These are phyloP conservation scores for Suhomyces bolitotheri DNA, from an alignment of 1,139 yeast genomes.

Conservation along the genomic window DNA sequence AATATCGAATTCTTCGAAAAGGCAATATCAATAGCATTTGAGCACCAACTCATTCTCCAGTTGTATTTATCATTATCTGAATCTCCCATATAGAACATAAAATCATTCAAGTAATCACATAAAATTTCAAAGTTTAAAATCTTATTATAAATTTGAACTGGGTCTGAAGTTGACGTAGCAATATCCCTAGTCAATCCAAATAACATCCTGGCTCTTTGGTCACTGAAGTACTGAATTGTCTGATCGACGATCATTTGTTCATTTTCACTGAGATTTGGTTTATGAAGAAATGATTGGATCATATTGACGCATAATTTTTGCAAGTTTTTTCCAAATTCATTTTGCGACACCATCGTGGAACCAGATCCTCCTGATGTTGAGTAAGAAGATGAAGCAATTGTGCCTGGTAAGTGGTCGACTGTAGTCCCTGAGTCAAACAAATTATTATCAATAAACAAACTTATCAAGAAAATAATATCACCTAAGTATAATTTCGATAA, in stretches of 20 bases:
- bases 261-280: constrained; percentile 48
- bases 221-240: constrained; percentile 61
- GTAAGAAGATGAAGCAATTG: neutral
- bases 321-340: constrained; percentile 56
- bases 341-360: neutral
- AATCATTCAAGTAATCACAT: constrained; percentile 59
- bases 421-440: constrained; percentile 44
- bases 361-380: neutral
- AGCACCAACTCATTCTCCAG: constrained; percentile 73
- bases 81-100: constrained; percentile 48
- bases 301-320: constrained; percentile 68
- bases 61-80: constrained; percentile 50
- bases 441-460: constrained; percentile 73
- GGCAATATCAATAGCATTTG: constrained; percentile 66
- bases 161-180: constrained; percentile 29
- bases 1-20: constrained; percentile 60
- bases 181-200: constrained; percentile 77
- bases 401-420: neutral
- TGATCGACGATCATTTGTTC: constrained; percentile 49
- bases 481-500: constrained; percentile 69
- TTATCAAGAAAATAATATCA: constrained; percentile 68
- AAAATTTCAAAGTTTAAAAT: constrained; percentile 61
- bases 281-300: constrained; percentile 69
- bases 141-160: constrained; percentile 47
- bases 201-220: constrained; percentile 71